Conservation (phyloP, 1,139 yeast species). For the Meyerozyma smithsonii region DNA sequence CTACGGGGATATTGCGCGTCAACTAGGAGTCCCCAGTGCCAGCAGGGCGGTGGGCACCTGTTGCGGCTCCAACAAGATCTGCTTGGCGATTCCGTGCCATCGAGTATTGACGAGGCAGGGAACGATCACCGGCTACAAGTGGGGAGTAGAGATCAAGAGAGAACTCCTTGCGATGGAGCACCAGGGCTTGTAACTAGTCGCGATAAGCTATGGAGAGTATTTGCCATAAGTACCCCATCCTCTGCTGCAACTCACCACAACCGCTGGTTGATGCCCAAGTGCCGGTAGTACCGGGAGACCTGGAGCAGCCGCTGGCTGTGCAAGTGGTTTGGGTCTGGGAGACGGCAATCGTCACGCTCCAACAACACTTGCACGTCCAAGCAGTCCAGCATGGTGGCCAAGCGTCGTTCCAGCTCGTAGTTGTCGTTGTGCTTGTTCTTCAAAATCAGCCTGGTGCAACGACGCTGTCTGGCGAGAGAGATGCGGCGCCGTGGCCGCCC, state of each 20-base stretch:
- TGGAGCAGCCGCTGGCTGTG: not conserved
- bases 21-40: slow-evolving; percentile 14
- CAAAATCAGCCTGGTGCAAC: not conserved
- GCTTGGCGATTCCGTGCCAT: slow-evolving; percentile 23
- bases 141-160: slow-evolving; percentile 17
- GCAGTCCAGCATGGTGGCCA: not conserved
- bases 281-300: not conserved
- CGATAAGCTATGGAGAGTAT: too few species aligned
- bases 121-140: slow-evolving; percentile 20
- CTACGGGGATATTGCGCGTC: slow-evolving; percentile 15
- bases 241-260: not conserved
- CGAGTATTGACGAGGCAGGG: slow-evolving; percentile 17
- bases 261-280: not conserved
- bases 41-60: slow-evolving; percentile 21
- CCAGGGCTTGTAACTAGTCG: too few species aligned
- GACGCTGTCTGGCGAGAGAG: not conserved
- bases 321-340: too few species aligned
- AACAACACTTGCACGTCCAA: not conserved
- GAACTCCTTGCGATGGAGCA: slow-evolving; percentile 6
- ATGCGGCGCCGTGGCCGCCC: not conserved
- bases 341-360: not conserved
- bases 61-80: slow-evolving; percentile 21
- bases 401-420: not conserved
- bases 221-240: too few species aligned
- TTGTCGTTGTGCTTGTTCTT: slow-evolving; percentile 4